phyloP scores from a whole-genome alignment of 2,329 filamentous ascomycete genomes.

The Nannizzia gypsea region DNA sequence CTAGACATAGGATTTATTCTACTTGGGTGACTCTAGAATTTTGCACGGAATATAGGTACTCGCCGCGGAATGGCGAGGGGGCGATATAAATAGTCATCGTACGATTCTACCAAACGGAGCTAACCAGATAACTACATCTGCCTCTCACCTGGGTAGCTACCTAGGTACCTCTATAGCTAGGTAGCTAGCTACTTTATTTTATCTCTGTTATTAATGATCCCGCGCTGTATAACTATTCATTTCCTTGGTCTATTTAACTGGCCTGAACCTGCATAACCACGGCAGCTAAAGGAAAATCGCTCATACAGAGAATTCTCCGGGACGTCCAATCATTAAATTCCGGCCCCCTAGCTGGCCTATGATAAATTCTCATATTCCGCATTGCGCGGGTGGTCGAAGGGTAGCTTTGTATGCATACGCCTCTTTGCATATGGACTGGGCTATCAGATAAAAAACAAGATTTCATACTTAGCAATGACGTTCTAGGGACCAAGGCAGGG shows the following conservation, averaged over 20 bases:
- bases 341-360: background rate
- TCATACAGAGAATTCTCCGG: background rate
- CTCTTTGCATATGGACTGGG: background rate
- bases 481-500: background rate
- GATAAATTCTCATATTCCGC: background rate
- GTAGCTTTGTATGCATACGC: too few relatives aligned
- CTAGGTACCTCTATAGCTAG: background rate
- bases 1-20: too few relatives aligned
- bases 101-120: too few relatives aligned
- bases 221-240: too few relatives aligned
- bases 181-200: background rate
- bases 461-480: constrained; percentile 1
- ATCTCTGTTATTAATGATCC: too few relatives aligned
- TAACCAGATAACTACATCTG: too few relatives aligned
- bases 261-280: background rate
- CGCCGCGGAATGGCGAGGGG: too few relatives aligned
- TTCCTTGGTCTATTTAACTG: background rate
- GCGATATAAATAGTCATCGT: too few relatives aligned
- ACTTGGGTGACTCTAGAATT: too few relatives aligned
- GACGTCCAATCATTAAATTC: background rate
- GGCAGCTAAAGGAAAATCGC: background rate
- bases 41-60: background rate
- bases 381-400: background rate
- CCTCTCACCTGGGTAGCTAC: background rate
- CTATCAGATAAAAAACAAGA: background rate